phyloP scores from a whole-genome alignment of 768 basidiomycete species.

The Trametes cubensis region DNA sequence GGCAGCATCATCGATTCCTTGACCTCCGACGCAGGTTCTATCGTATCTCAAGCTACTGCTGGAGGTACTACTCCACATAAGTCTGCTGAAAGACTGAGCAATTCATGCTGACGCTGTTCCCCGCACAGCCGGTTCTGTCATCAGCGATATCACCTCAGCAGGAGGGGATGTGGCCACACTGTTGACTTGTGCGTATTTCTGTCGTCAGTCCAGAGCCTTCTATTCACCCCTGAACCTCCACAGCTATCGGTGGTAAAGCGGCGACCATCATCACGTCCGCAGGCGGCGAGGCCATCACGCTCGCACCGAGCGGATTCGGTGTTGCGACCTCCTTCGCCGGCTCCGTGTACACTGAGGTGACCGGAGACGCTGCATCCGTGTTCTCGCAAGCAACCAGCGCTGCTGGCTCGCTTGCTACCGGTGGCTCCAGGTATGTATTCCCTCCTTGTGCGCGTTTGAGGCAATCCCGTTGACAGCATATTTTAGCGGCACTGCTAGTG shows the following conservation, averaged over 20 bases:
- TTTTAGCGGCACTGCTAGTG: background rate
- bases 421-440: background rate
- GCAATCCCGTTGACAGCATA: background rate
- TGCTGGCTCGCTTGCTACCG: constrained; percentile 13
- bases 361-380: constrained; percentile 39
- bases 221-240: background rate
- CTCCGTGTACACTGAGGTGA: constrained; percentile 54
- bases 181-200: constrained; percentile 32
- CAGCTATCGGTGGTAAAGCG: constrained; percentile 57
- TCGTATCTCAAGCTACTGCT: background rate
- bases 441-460: no score
- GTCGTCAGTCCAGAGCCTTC: background rate
- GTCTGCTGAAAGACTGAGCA: no score
- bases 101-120: background rate
- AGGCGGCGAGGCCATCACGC: constrained; percentile 62
- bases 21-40: constrained; percentile 11
- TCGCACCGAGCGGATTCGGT: constrained; percentile 47
- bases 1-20: constrained; percentile 7
- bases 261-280: constrained; percentile 59
- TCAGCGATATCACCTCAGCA: constrained; percentile 33
- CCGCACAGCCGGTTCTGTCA: constrained; percentile 26
- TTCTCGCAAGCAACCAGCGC: constrained; percentile 25
- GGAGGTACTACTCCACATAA: constrained; percentile 7
- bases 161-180: constrained; percentile 37
- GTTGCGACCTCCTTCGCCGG: constrained; percentile 56